Base-by-base conservation (phyloP, 2,329 filamentous ascomycete genomes). In the Capronia americana region DNA sequence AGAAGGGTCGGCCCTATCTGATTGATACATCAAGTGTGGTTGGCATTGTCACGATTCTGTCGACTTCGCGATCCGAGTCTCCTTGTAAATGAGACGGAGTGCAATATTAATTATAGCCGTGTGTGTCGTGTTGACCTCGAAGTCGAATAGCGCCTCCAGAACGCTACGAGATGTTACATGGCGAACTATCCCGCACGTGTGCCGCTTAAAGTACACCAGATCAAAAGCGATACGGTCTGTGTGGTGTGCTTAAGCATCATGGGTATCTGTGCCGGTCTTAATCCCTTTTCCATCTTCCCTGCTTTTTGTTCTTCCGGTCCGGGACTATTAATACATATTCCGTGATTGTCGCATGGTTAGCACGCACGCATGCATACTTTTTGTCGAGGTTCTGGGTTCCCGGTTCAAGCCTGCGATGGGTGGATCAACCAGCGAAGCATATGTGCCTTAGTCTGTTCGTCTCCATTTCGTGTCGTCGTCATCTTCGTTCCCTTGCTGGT, bases 381-480 rank as follows among this genome's bases (percentile, higher is more conserved):
- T n/a, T 44, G 38, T 44, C 38, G 14, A 44, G 14, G 38, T 2
- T n/a, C 8, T 20, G 6, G 38, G 17, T 20, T n/a, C 38, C 20
- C 38, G 5, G 17, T 44, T 44, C 17, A 44, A 0, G 17, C 17
- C 17, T 41, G 34, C 34, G 34, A 41, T 41, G 14, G 34, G 14
- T 17, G 14, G 34, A 17, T 41, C 4, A 41, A 17, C 34, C 34
- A 41, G 14, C 5, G 34, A 41, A 41, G 34, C 14, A 17, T n/a
- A 44, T n/a, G 28, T 12, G n/a, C 20, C 8, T 79, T 73, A 83
- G 41, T 78, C 81, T 32, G 83, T 86, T 70, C 83, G 78, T 71
- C 81, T 79, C 84, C 84, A 86, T 73, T 86, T 86, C 11, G 79
- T 79, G 72, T 85, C 82, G 20, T 78, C 77, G 11, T 53, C 63